phyloP scores from a whole-genome alignment of 2,329 filamentous ascomycete genomes.

The Colletotrichum sp. region DNA sequence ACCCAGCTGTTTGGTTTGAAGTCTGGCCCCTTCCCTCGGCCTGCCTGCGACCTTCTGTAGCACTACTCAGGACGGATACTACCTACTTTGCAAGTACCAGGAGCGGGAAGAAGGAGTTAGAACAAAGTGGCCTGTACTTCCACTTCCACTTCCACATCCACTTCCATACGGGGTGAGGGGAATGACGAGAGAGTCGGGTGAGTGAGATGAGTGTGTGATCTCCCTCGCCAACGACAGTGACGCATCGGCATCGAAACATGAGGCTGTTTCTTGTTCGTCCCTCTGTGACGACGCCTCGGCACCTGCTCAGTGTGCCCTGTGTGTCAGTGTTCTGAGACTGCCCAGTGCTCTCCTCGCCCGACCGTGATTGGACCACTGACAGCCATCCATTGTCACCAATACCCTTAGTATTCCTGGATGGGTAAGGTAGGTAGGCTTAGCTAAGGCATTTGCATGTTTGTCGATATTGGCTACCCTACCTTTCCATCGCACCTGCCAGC shows the following conservation, averaged over 20 bases:
- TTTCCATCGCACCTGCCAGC: not conserved
- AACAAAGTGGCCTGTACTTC: not conserved
- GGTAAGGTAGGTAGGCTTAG: not conserved
- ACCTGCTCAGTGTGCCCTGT: not conserved
- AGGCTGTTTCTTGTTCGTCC: conserved; percentile 31
- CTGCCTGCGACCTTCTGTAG: not conserved
- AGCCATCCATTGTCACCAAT: not conserved
- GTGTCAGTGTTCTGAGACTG: not conserved
- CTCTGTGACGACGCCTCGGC: conserved; percentile 14
- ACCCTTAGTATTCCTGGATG: not conserved
- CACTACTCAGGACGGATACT: not conserved
- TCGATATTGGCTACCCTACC: conserved; percentile 17
- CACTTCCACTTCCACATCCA: too few relatives aligned
- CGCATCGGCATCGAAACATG: conserved; percentile 35
- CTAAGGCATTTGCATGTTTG: conserved; percentile 9
- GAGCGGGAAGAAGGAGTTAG: not conserved
- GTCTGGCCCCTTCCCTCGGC: conserved; percentile 17
- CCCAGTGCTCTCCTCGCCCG: not conserved
- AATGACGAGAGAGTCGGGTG: not conserved
- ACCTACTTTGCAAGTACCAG: not conserved
- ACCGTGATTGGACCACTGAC: not conserved
- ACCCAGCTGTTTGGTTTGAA: conserved; percentile 35
- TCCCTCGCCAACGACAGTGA: not conserved
- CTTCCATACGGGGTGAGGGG: not conserved
- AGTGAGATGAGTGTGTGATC: not conserved